Evolutionary conservation across 768 basidiomycete genomes (phyloP), one percentile per base, ranked within the genome.

Genomic region (Termitomyces sp.): DNA sequence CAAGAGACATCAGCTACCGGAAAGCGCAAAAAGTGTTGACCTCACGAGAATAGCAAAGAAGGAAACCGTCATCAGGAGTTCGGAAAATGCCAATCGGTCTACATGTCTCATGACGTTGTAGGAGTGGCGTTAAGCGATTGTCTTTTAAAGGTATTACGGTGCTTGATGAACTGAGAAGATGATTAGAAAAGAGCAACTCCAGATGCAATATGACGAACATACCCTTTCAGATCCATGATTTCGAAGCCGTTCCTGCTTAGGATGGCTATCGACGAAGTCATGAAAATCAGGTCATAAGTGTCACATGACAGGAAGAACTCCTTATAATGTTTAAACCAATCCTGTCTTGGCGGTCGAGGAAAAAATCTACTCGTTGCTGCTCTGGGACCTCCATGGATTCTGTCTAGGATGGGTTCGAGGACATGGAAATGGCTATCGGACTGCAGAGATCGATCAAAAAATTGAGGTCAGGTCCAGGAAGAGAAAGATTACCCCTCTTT

Each of bases 201-300:
- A 31, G 3, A 10, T 54, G 5, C 24, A 45, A 46, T n/a, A 16
- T 10, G 28, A 31, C 6, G 24, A 86, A 73, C 90, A 44, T 72
- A 96, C 91, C 95, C 90, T 16, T 84, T 84, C 28, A 99, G 78
- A 67, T 97, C 91, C 93, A 99, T 96, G 66, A 98, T 97, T 73
- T 97, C 94, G 65, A 99, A 98, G 16, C 94, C 95, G 65, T 91
- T 94, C 0, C 89, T 84, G 64, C 94, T 94, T 24, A 97, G 80
- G 49, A 99, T 88, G 1, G 91, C 94, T 61, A 99, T 87, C 73
- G 88, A 92, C 13, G 90, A 87, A 68, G 92, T 93, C 61, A 98
- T 75, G 77, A 98, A 98, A 59, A 94, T 83, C 42, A 98, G 74
- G 66, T 94, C 90, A 61, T 84, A 89, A 0, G 94, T 88, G 64